phyloP scores from a whole-genome alignment of 768 basidiomycete species.

The Russula foetens region DNA sequence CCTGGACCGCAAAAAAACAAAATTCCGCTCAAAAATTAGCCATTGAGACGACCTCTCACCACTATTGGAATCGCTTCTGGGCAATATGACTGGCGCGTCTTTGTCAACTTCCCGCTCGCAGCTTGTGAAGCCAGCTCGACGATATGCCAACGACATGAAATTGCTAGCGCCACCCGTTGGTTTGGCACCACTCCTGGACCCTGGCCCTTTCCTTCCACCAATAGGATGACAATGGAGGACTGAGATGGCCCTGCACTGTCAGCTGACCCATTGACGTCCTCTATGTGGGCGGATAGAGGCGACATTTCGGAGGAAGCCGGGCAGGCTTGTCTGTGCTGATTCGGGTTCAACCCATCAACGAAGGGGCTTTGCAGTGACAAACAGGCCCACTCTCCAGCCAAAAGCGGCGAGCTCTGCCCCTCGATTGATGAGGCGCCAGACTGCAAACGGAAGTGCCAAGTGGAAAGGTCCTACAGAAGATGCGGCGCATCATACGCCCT shows the following conservation, averaged over 20 bases:
- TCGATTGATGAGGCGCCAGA: neutral
- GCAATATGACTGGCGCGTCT: neutral
- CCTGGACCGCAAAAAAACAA: too few species aligned
- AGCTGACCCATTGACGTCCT: neutral
- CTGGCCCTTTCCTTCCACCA: neutral
- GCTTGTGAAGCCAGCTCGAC: neutral
- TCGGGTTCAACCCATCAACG: neutral
- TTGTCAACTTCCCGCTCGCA: neutral
- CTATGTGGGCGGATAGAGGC: neutral
- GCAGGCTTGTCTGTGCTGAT: neutral
- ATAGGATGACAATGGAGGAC: neutral
- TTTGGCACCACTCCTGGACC: neutral
- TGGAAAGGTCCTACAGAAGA: too few species aligned
- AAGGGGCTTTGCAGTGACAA: too few species aligned
- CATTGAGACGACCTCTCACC: neutral
- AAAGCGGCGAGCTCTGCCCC: too few species aligned
- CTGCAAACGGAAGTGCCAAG: neutral
- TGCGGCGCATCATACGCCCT: neutral
- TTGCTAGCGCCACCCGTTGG: neutral
- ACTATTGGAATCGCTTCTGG: neutral
- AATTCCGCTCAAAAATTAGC: neutral
- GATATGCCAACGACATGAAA: neutral
- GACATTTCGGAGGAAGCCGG: neutral
- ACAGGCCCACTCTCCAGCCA: neutral
- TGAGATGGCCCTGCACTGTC: neutral